Conservation (phyloP, 2,329 filamentous ascomycete species). For the Aspergillus fructus region DNA sequence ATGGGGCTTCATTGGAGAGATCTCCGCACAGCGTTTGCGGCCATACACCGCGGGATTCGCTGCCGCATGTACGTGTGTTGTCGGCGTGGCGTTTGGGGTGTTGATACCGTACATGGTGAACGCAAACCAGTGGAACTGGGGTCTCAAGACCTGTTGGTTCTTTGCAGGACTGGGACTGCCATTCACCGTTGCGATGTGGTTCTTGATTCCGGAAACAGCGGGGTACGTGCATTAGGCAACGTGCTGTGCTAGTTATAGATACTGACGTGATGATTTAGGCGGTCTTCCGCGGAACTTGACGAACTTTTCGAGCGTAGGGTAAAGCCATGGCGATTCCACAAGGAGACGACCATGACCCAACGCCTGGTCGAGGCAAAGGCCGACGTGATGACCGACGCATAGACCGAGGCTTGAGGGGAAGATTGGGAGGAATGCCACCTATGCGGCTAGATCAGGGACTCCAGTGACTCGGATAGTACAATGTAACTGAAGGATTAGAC, state of each 20-base stretch:
- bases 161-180: slow-evolving; percentile 12
- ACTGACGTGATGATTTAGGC: too few relatives aligned
- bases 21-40: slow-evolving; percentile 37
- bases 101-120: slow-evolving; percentile 14
- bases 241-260: too few relatives aligned
- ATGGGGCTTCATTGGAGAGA: slow-evolving; percentile 35
- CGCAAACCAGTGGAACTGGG: slow-evolving; percentile 14
- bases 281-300: slow-evolving; percentile 22
- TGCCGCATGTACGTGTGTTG: slow-evolving; percentile 9
- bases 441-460: too few relatives aligned
- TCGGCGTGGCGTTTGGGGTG: slow-evolving; percentile 9
- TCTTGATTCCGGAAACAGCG: slow-evolving; percentile 11
- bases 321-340: slow-evolving; percentile 25
- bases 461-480: too few relatives aligned
- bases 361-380: not conserved
- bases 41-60: slow-evolving; percentile 17
- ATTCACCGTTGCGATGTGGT: slow-evolving; percentile 13
- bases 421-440: too few relatives aligned
- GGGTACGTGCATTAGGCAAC: too few relatives aligned
- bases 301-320: slow-evolving; percentile 30
- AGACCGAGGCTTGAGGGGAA: too few relatives aligned
- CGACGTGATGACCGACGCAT: too few relatives aligned
- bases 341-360: slow-evolving; percentile 14
- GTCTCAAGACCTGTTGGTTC: slow-evolving; percentile 13
- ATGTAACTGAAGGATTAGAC: too few relatives aligned